These are phyloP conservation scores for Amesomyces nigricolor DNA, from an alignment of 2,329 filamentous ascomycete species.

Conservation along the genomic window DNA sequence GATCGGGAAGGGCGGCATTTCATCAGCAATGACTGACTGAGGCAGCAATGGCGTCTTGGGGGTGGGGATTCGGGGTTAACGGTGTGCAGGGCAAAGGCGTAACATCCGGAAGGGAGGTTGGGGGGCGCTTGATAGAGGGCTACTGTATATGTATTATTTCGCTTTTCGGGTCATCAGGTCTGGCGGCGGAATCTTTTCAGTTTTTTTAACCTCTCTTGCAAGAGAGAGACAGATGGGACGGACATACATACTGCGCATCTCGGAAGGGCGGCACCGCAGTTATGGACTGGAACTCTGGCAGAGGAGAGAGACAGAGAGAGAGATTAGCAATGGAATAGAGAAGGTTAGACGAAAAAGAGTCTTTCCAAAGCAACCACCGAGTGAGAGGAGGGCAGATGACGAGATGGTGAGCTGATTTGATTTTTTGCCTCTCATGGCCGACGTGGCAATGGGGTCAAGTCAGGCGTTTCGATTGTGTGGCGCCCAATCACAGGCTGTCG, in stretches of 20 bases:
- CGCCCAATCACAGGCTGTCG: no score
- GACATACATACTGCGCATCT: constrained; percentile 9
- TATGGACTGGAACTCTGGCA: background rate
- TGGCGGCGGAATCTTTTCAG: constrained; percentile 13
- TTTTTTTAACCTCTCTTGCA: constrained; percentile 2
- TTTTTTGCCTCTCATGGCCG: no score
- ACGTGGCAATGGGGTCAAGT: no score
- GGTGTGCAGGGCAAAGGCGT: background rate
- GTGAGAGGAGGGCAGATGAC: no score
- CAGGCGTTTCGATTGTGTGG: no score
- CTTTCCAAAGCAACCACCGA: background rate
- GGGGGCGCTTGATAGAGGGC: constrained; percentile 10
- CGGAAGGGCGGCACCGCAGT: background rate
- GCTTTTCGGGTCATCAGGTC: constrained; percentile 6
- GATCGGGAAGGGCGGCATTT: background rate
- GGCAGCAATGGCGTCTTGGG: constrained; percentile 8
- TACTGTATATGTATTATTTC: constrained; percentile 21
- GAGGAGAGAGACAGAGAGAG: background rate
- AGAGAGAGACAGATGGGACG: background rate
- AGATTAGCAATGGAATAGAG: background rate
- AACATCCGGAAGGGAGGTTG: background rate
- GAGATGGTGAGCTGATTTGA: no score
- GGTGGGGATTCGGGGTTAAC: background rate
- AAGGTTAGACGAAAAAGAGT: background rate
- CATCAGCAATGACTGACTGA: no score